phyloP scores from a whole-genome alignment of 306 rosid species.

The Trichosanthes cucumerina region DNA sequence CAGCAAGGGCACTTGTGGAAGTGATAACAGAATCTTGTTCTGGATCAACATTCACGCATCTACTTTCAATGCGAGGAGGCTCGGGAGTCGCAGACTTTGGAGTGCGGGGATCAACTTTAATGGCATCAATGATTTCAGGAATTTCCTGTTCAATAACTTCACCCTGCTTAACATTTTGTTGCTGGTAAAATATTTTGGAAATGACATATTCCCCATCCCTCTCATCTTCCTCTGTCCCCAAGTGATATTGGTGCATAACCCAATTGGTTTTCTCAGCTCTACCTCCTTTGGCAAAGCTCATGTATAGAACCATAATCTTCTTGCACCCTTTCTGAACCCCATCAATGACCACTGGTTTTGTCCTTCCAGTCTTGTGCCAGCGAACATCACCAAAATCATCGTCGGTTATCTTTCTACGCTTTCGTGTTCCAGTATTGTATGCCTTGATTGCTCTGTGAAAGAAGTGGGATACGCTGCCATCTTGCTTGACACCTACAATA shows the following conservation, averaged over 20 bases:
- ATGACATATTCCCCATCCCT: constrained; percentile 45
- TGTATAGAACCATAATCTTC: constrained; percentile 63
- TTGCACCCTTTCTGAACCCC: constrained; percentile 49
- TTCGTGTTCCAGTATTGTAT: constrained; percentile 49
- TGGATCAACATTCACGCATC: constrained; percentile 21
- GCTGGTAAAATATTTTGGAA: constrained; percentile 52
- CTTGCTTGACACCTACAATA: constrained; percentile 44
- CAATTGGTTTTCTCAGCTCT: constrained; percentile 50
- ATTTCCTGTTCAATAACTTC: constrained; percentile 29
- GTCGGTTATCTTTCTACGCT: constrained; percentile 48
- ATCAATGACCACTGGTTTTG: constrained; percentile 37
- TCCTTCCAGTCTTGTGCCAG: constrained; percentile 70
- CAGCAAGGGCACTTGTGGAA: constrained; percentile 15
- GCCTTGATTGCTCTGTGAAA: constrained; percentile 64
- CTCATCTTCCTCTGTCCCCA: constrained; percentile 49
- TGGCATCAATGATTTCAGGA: constrained; percentile 32
- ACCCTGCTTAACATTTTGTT: constrained; percentile 22
- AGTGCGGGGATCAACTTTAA: constrained; percentile 60
- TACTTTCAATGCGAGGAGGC: constrained; percentile 37
- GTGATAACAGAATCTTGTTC: constrained; percentile 19
- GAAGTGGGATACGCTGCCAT: constrained; percentile 52
- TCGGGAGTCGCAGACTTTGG: constrained; percentile 67
- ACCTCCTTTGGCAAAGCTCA: constrained; percentile 27
- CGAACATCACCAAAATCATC: constrained; percentile 51
- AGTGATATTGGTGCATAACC: constrained; percentile 64